Evolutionary conservation across 2,329 filamentous ascomycete genomes (phyloP).

Genomic region (Emmonsia crescens): DNA sequence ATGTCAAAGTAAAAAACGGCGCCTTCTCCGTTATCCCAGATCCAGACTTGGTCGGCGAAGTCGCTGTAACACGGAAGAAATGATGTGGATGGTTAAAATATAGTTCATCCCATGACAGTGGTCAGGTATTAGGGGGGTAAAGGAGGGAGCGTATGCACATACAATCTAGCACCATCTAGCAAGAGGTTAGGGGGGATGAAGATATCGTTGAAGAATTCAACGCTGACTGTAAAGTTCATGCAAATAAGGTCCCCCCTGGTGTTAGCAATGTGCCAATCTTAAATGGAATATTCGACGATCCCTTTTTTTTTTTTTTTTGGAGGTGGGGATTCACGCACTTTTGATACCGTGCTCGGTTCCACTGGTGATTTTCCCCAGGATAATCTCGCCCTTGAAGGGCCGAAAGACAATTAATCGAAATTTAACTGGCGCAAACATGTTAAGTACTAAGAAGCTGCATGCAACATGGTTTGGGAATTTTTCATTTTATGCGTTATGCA

Average conservation of each 20-base stretch:
- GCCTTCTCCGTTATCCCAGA: constrained; percentile 66
- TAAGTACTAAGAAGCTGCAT: background rate
- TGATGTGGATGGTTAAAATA: background rate
- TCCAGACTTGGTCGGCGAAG: constrained; percentile 66
- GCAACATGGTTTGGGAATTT: background rate
- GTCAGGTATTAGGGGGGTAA: background rate
- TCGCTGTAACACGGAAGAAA: constrained; percentile 41
- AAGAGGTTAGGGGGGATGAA: constrained; percentile 65
- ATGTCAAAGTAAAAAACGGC: constrained; percentile 76
- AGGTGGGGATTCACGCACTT: constrained; percentile 43
- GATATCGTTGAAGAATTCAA: constrained; percentile 92
- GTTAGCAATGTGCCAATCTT: constrained; percentile 10
- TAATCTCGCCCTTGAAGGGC: constrained; percentile 88
- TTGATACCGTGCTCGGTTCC: constrained; percentile 62
- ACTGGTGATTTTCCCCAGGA: constrained; percentile 72
- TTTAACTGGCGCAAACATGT: constrained; percentile 51
- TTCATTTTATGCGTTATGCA: background rate
- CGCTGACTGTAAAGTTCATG: constrained; percentile 46
- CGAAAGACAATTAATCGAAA: constrained; percentile 91
- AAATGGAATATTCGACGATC: background rate
- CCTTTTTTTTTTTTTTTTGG: too few relatives aligned
- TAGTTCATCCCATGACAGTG: background rate
- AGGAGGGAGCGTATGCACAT: constrained; percentile 26
- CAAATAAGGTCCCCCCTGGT: background rate
- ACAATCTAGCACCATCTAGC: constrained; percentile 68